phyloP scores from a whole-genome alignment of 306 rosid species.

The Cucumis sativus region Cucumber_9930_V3 NC_026659.2:7207501-7208000 shows the following conservation, averaged over 20 bases:
- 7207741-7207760: not conserved
- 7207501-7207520: conserved; percentile 57
- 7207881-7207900: not conserved
- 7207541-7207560: conserved; percentile 95
- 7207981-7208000: not conserved
- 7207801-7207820: not conserved
- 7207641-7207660: conserved; percentile 48
- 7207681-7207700: conserved; percentile 13
- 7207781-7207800: not conserved
- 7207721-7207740: not conserved
- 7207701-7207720: not conserved
- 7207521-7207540: conserved; percentile 93
- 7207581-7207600: conserved; percentile 55
- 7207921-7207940: not conserved
- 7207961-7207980: not conserved
- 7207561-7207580: conserved; percentile 35
- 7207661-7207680: conserved; percentile 33
- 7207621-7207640: conserved; percentile 55
- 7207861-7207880: not conserved
- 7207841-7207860: not conserved
- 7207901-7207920: not conserved
- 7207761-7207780: not conserved
- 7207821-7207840: not conserved
- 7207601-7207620: conserved; percentile 64
- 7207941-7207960: not conserved